Percentiles rank a stretch among this genome's conserved stretches.
These are phyloP conservation scores for Lodderomyces pseudojiufengensis DNA, from an alignment of 1,139 yeast species.

Conservation along the genomic window DNA sequence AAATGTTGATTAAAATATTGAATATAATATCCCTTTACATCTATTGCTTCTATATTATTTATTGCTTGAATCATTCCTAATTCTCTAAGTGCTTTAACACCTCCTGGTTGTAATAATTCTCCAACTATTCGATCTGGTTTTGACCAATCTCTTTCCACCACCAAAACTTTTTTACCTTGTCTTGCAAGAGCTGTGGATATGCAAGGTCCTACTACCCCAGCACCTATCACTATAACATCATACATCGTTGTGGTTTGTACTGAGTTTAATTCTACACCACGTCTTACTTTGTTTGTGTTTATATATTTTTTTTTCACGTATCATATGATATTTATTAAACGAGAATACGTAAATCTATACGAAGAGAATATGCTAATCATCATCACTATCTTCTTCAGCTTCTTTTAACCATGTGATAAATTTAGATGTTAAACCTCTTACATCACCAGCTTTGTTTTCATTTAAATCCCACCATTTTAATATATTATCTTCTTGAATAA, in stretches of 20 bases:
- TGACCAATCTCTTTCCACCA: constrained; percentile 83
- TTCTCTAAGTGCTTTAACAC: constrained; percentile 73
- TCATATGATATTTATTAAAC: constrained; percentile 1
- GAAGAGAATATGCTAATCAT: constrained; percentile 53
- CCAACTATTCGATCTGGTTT: constrained; percentile 97
- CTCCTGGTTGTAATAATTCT: constrained; percentile 94
- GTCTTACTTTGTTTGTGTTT: neutral
- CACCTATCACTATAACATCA: constrained; percentile 79
- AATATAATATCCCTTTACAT: constrained; percentile 78
- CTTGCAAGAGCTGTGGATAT: constrained; percentile 87
- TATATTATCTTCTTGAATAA: constrained; percentile 77
- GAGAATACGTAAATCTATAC: no score
- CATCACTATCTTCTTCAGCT: constrained; percentile 71
- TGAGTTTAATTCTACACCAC: no score
- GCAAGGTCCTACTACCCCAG: constrained; percentile 95
- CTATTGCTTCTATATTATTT: constrained; percentile 76
- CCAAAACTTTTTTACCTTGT: constrained; percentile 76
- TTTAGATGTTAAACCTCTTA: constrained; percentile 57
- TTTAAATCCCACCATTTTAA: constrained; percentile 73
- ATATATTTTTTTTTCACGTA: neutral
- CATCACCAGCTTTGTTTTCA: constrained; percentile 43
- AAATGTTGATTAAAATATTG: constrained; percentile 58
- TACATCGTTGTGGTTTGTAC: constrained; percentile 18
- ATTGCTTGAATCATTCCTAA: constrained; percentile 80
- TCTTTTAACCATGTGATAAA: constrained; percentile 86